Conservation (phyloP, 2,329 filamentous ascomycete genomes). For the Madurella mycetomatis region DNA sequence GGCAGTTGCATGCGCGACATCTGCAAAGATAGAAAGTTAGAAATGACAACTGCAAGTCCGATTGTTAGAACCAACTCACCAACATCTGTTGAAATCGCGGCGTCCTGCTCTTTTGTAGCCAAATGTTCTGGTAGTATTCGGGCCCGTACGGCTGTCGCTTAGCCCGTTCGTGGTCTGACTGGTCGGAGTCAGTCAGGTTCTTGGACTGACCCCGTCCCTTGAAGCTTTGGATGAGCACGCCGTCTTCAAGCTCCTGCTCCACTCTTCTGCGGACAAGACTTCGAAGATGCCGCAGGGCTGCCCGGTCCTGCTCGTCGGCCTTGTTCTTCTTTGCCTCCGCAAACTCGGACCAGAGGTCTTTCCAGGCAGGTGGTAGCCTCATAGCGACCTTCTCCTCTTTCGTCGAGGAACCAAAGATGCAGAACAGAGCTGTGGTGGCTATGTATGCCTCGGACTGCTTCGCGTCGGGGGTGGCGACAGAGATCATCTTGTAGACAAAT, state of each 20-base stretch:
- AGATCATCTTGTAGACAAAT: slow-evolving; percentile 68
- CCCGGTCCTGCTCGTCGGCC: slow-evolving; percentile 66
- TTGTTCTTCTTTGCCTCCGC: slow-evolving; percentile 64
- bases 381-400: slow-evolving; percentile 85
- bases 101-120: slow-evolving; percentile 53
- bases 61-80: slow-evolving; percentile 33
- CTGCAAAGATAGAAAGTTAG: slow-evolving; percentile 25
- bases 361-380: slow-evolving; percentile 73
- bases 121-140: slow-evolving; percentile 54
- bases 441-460: slow-evolving; percentile 85
- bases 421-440: slow-evolving; percentile 76
- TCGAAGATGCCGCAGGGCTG: slow-evolving; percentile 62
- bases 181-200: slow-evolving; percentile 46
- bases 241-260: slow-evolving; percentile 67
- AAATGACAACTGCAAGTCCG: neutral
- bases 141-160: slow-evolving; percentile 37
- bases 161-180: slow-evolving; percentile 41
- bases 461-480: slow-evolving; percentile 66
- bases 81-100: slow-evolving; percentile 75
- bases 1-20: slow-evolving; percentile 73
- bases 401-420: slow-evolving; percentile 68
- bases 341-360: slow-evolving; percentile 81
- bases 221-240: slow-evolving; percentile 73
- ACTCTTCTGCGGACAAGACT: slow-evolving; percentile 63
- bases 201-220: slow-evolving; percentile 53